Evolutionary conservation across 2,329 filamentous ascomycete species (phyloP).

Genomic region (Aspergillus novofumigatus): DNA sequence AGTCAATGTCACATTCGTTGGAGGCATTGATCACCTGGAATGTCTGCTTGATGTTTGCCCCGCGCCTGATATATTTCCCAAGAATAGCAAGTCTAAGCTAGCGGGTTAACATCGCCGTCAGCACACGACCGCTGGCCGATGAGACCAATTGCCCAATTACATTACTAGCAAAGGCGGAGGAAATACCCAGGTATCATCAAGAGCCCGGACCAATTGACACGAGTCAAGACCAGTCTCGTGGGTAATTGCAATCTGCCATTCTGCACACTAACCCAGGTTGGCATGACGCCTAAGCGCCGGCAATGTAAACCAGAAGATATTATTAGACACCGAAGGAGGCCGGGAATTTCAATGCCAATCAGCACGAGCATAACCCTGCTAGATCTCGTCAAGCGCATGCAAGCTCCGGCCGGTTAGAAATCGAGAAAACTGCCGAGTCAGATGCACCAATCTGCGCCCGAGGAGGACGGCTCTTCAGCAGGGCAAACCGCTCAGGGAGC

Average conservation of each 20-base stretch:
- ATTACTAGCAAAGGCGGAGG: neutral
- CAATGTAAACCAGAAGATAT: constrained; percentile 1
- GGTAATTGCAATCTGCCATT: constrained; percentile 5
- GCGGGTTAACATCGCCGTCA: neutral
- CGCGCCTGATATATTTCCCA: too few species aligned
- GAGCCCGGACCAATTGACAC: neutral
- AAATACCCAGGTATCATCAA: neutral
- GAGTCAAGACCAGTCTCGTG: neutral
- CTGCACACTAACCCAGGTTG: constrained; percentile 23
- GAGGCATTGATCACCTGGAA: neutral
- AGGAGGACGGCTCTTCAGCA: constrained; percentile 4
- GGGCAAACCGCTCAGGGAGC: constrained; percentile 16
- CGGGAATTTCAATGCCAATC: constrained; percentile 17
- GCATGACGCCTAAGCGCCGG: constrained; percentile 20
- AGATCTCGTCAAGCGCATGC: neutral
- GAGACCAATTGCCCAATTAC: neutral
- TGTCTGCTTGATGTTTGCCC: neutral
- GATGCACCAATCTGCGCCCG: constrained; percentile 9
- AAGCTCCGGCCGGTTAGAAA: neutral
- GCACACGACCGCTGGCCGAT: neutral
- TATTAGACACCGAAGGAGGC: constrained; percentile 3
- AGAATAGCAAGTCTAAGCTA: neutral
- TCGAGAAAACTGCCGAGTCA: neutral
- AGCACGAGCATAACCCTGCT: neutral
- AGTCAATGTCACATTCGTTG: neutral